Conservation (phyloP, 495 filamentous ascomycete species). For the Lophiostoma macrostomum region DNA sequence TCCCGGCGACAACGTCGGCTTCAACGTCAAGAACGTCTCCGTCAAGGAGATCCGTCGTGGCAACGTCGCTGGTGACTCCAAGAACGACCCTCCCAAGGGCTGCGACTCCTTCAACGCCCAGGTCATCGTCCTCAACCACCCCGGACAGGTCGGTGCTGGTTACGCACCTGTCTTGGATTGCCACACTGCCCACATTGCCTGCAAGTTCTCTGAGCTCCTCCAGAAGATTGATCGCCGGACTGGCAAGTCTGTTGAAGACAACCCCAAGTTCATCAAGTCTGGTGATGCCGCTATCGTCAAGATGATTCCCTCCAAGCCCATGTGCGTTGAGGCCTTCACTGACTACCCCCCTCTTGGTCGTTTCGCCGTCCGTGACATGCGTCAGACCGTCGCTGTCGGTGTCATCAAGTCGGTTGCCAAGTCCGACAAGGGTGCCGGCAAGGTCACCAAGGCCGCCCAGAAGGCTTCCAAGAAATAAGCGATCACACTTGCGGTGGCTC, state of each 20-base stretch:
- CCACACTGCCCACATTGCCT: constrained; percentile 99
- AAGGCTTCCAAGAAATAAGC: constrained; percentile 66
- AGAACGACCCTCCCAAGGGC: constrained; percentile 94
- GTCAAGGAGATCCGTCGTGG: constrained; percentile 99
- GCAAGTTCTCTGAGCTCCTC: constrained; percentile 97
- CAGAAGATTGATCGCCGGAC: constrained; percentile 99
- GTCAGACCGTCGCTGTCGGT: constrained; percentile 95
- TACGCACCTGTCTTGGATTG: constrained; percentile 98
- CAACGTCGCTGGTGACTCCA: constrained; percentile 99
- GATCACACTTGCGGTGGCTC: constrained; percentile 13
- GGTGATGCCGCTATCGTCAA: constrained; percentile 99
- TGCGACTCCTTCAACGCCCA: constrained; percentile 95
- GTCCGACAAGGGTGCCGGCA: constrained; percentile 63
- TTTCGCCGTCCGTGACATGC: constrained; percentile 90
- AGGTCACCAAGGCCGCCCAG: constrained; percentile 73
- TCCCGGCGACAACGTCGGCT: constrained; percentile 99
- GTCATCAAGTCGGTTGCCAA: constrained; percentile 86
- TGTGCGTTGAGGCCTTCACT: constrained; percentile 99
- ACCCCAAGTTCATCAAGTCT: constrained; percentile 99
- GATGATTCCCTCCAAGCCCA: constrained; percentile 99
- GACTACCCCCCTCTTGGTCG: constrained; percentile 98
- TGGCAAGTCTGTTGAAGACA: constrained; percentile 88
- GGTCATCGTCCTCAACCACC: constrained; percentile 99
- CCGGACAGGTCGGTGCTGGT: constrained; percentile 96
- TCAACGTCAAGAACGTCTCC: constrained; percentile 99